Conservation (phyloP, 257 asterid species). For the Solanum sitiens region DNA sequence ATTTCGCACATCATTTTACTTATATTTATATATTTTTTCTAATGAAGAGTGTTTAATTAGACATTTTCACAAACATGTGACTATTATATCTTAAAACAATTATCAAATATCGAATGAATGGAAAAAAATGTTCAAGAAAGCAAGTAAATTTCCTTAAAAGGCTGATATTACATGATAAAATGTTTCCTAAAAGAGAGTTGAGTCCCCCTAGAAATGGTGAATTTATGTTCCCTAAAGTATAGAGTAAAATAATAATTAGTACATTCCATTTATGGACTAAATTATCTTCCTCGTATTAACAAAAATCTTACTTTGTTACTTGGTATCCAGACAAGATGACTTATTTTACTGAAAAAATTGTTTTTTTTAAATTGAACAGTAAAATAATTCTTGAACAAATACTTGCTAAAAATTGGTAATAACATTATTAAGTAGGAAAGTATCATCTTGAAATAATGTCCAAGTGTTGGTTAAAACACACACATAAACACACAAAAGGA, state of each 20-base stretch:
- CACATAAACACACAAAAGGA: not conserved
- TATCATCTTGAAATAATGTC: too few relatives aligned
- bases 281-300: too few relatives aligned
- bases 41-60: too few relatives aligned
- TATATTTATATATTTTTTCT: too few relatives aligned
- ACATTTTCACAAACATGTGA: too few relatives aligned
- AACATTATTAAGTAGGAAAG: too few relatives aligned
- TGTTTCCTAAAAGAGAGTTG: not conserved
- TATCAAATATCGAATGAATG: not conserved
- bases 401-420: too few relatives aligned
- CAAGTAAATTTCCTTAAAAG: not conserved
- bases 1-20: too few relatives aligned
- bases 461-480: not conserved
- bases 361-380: not conserved
- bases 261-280: not conserved
- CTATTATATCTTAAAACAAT: too few relatives aligned
- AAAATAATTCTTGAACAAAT: not conserved
- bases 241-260: not conserved
- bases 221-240: not conserved
- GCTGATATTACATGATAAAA: not conserved
- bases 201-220: not conserved
- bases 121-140: not conserved
- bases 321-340: not conserved
- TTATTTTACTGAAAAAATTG: not conserved
- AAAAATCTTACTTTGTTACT: not conserved